Base-by-base conservation (phyloP, 2,329 filamentous ascomycete species). In the Phaeosphaeria sp. region DNA sequence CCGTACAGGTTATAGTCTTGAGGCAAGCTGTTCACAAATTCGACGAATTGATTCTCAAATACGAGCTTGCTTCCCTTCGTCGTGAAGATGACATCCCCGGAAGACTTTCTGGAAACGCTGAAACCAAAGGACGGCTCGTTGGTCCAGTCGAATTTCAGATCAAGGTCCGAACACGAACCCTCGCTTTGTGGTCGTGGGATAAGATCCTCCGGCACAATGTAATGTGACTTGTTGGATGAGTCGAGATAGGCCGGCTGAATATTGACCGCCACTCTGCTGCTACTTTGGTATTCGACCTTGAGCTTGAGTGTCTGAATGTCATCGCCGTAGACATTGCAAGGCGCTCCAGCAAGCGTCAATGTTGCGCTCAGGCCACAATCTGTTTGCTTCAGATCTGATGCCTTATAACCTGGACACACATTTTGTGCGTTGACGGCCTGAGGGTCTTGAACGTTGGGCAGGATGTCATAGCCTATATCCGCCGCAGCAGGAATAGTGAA, bases 31-130 rank as follows among this genome's bases (percentile, higher is more conserved):
- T 87, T 89, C 5, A 83, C 83, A 63, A 93, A 89, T 66, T 93
- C 91, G 43, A 93, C 85, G 74, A 92, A 93, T 67, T 93, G 91
- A 64, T 93, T 84, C 69, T 92, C 89, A 67, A 87, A 93, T 0
- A 93, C 86, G 15, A 93, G 76, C 11, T 86, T 83, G 2, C 81
- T 86, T 4, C 87, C 87, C 18, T 81, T 77, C 0, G 90, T 92
- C 11, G 85, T 84, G 71, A 92, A 93, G 0, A 93, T 77, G 0
- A 87, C 81, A 69, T 93, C 89, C 0, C 85, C 87, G 74, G 72
- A 87, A 51, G 77, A 89, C 75, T 75, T 82, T 57, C 79, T 88
- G 60, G 78, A 85, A 64, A 84, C 82, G 73, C 76, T 83, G 74
- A 82, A 87, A 58, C 76, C 82, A 72, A 89, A 89, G 0, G 81